A percentile compares a stretch with the other conserved stretches of the same genome.
Evolutionary conservation across 2,329 filamentous ascomycete genomes (phyloP).

Genomic region (Penicillium sp.): DNA sequence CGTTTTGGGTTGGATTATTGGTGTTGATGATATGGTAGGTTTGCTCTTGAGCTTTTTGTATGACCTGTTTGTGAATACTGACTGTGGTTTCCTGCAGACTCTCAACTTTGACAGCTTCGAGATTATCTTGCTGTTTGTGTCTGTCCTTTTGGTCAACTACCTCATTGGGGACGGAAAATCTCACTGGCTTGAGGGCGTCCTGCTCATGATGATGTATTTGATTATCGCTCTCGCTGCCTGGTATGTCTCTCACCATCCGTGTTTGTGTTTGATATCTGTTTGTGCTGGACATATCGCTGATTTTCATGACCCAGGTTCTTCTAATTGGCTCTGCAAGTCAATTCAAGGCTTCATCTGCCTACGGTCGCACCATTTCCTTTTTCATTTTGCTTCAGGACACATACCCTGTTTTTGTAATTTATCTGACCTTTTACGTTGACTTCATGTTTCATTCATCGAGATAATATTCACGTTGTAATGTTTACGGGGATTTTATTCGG

Average conservation of each 20-base stretch:
- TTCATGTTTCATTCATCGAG: not conserved
- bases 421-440: not conserved
- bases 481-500: not conserved
- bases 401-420: not conserved
- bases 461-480: not conserved
- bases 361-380: not conserved
- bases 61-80: not conserved
- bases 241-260: conserved; percentile 36
- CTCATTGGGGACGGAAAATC: conserved; percentile 63
- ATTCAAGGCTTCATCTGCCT: not conserved
- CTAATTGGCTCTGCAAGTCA: conserved; percentile 3
- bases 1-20: conserved; percentile 63
- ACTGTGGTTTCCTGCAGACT: conserved; percentile 44
- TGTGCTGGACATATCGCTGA: not conserved
- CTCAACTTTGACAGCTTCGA: conserved; percentile 88
- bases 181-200: conserved; percentile 62
- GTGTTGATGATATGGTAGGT: conserved; percentile 59
- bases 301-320: conserved; percentile 2
- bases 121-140: conserved; percentile 66
- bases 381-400: not conserved
- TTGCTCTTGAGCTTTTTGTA: not conserved
- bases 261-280: too few species aligned
- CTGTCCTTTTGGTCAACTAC: conserved; percentile 60
- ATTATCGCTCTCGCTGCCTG: conserved; percentile 64
- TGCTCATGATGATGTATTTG: conserved; percentile 62